These are phyloP conservation scores for Citeromyces hawaiiensis DNA, from an alignment of 1,139 yeast species.

Conservation along the genomic window DNA sequence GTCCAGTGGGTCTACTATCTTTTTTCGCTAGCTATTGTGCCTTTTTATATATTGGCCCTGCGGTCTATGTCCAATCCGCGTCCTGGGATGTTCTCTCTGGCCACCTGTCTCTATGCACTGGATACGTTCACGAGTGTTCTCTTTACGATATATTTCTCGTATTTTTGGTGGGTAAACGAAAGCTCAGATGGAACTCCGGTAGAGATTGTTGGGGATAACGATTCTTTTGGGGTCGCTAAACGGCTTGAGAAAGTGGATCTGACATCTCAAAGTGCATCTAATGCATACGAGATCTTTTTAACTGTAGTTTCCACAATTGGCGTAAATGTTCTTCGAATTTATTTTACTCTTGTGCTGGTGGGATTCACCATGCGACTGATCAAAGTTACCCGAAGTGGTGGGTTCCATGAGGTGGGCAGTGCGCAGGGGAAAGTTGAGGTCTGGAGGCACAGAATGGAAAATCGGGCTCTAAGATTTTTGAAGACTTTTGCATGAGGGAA, in stretches of 20 bases:
- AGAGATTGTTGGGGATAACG: conserved; percentile 2
- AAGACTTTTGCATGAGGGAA: neutral
- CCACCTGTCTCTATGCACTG: conserved; percentile 45
- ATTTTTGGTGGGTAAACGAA: conserved; percentile 45
- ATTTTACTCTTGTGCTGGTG: conserved; percentile 51
- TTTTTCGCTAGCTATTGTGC: conserved; percentile 46
- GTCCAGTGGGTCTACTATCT: conserved; percentile 78
- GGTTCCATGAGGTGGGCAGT: neutral
- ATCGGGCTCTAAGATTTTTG: neutral
- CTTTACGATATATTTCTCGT: conserved; percentile 63
- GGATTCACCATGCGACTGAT: conserved; percentile 24
- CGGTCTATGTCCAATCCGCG: conserved; percentile 31
- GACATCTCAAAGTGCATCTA: conserved; percentile 17
- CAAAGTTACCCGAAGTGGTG: conserved; percentile 1
- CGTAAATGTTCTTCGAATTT: conserved; percentile 41
- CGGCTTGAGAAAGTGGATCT: conserved; percentile 5
- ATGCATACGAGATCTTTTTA: conserved; percentile 57
- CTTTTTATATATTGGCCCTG: conserved; percentile 57
- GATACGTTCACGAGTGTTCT: conserved; percentile 59
- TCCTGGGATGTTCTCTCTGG: conserved; percentile 40
- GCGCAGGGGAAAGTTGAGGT: neutral
- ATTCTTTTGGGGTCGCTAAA: conserved; percentile 4
- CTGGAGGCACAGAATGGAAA: neutral
- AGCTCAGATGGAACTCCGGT: conserved; percentile 5
- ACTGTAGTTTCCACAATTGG: conserved; percentile 44